phyloP scores from a whole-genome alignment of 2,329 filamentous ascomycete genomes.

The Talaromyces piceae region DNA sequence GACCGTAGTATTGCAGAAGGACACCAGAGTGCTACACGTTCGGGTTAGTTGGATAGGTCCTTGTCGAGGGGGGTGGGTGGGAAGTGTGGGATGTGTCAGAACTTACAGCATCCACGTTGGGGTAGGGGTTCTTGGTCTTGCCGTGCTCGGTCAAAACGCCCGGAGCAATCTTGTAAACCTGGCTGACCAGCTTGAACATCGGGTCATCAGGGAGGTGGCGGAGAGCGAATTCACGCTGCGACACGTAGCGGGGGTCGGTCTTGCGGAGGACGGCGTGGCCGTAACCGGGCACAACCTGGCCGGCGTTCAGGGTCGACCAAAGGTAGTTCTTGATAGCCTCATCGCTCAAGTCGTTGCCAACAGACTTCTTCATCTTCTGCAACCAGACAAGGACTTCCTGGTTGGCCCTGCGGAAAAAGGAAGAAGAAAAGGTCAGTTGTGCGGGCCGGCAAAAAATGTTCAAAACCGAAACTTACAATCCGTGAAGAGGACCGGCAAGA shows the following conservation, averaged over 20 bases:
- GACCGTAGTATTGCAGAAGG: slow-evolving; percentile 97
- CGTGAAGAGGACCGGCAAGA: slow-evolving; percentile 96
- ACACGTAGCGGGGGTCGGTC: slow-evolving; percentile 98
- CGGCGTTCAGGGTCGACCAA: slow-evolving; percentile 91
- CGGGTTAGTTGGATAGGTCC: no score
- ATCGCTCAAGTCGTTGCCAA: slow-evolving; percentile 94
- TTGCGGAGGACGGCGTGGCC: slow-evolving; percentile 98
- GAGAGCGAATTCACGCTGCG: slow-evolving; percentile 94
- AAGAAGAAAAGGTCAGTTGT: not conserved
- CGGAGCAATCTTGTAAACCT: slow-evolving; percentile 99
- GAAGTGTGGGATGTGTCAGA: no score
- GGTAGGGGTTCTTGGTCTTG: slow-evolving; percentile 99
- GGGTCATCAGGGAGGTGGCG: slow-evolving; percentile 92
- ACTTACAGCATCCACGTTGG: slow-evolving; percentile 81
- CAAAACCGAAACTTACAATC: slow-evolving; percentile 49
- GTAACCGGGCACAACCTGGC: slow-evolving; percentile 96
- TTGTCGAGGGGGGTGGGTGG: no score
- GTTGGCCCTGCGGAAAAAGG: slow-evolving; percentile 58
- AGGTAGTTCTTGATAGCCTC: slow-evolving; percentile 97
- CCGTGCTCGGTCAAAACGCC: slow-evolving; percentile 97
- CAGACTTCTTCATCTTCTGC: slow-evolving; percentile 91
- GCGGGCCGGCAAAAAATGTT: no score
- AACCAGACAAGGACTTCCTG: slow-evolving; percentile 99
- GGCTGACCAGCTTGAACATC: slow-evolving; percentile 99
- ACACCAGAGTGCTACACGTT: slow-evolving; percentile 74